Conservation (phyloP, 805 yeast genomes). For the Saturnispora ahearnii region DNA sequence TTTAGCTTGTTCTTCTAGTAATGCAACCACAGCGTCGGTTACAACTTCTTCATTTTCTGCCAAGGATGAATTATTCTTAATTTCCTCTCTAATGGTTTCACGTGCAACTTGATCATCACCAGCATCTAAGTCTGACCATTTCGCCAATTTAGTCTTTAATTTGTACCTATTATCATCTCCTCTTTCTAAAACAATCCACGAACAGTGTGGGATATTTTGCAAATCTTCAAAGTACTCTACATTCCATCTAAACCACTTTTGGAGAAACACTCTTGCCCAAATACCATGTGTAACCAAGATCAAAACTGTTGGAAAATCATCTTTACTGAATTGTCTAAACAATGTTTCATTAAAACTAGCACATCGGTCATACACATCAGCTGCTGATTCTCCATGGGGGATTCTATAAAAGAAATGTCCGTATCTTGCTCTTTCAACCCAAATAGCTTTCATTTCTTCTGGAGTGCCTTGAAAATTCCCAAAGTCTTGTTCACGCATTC, state of each 20-base stretch:
- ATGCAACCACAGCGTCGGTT: conserved; percentile 37
- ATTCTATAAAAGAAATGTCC: conserved; percentile 86
- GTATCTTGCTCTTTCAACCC: conserved; percentile 79
- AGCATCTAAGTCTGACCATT: conserved; percentile 57
- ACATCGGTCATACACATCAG: conserved; percentile 87
- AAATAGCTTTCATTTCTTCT: conserved; percentile 68
- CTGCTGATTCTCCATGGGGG: conserved; percentile 92
- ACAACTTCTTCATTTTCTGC: conserved; percentile 19
- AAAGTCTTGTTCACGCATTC: conserved; percentile 91
- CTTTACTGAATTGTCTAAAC: conserved; percentile 66
- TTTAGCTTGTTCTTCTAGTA: conserved; percentile 29
- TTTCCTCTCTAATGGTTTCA: conserved; percentile 21
- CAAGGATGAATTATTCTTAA: conserved; percentile 18
- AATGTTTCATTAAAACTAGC: conserved; percentile 85
- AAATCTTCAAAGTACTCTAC: conserved; percentile 82
- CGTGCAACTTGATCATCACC: conserved; percentile 18
- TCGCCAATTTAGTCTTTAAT: conserved; percentile 52
- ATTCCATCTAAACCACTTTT: conserved; percentile 93
- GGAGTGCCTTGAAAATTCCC: conserved; percentile 82
- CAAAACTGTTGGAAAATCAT: conserved; percentile 67
- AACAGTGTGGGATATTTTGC: conserved; percentile 78
- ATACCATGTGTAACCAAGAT: conserved; percentile 90
- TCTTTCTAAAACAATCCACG: conserved; percentile 69
- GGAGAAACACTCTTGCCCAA: conserved; percentile 85
- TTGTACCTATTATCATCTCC: conserved; percentile 41